Conservation (phyloP, 2,329 filamentous ascomycete genomes). For the Aspergillus fumigatiaffinis region DNA sequence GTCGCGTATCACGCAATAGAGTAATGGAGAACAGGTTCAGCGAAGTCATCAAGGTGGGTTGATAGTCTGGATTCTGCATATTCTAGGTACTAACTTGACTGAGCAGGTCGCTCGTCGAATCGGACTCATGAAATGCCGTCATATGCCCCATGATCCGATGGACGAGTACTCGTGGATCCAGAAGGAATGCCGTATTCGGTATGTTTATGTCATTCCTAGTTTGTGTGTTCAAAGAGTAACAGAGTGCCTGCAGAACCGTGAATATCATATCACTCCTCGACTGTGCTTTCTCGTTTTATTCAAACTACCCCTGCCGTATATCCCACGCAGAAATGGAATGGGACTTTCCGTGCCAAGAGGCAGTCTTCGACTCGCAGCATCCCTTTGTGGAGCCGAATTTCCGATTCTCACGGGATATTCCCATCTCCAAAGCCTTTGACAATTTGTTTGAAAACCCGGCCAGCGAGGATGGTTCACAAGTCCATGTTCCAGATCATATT, state of each 20-base stretch:
- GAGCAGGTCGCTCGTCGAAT: slow-evolving; percentile 38
- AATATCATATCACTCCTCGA: slow-evolving; percentile 41
- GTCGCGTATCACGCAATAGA: slow-evolving; percentile 34
- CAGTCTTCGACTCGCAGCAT: slow-evolving; percentile 37
- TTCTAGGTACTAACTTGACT: background rate
- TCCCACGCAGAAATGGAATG: slow-evolving; percentile 39
- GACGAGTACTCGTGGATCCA: slow-evolving; percentile 42
- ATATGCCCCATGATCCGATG: slow-evolving; percentile 34
- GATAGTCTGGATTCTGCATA: background rate
- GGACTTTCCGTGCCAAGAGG: slow-evolving; percentile 42
- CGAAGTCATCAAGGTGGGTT: slow-evolving; percentile 38
- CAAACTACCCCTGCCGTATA: slow-evolving; percentile 43
- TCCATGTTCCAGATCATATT: slow-evolving; percentile 8
- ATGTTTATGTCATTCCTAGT: background rate
- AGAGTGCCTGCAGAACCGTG: slow-evolving; percentile 29
- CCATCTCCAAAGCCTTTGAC: slow-evolving; percentile 37
- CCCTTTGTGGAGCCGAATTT: slow-evolving; percentile 42
- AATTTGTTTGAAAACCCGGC: slow-evolving; percentile 32
- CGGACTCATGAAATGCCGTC: slow-evolving; percentile 35
- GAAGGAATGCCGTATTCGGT: slow-evolving; percentile 44
- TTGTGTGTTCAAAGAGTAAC: slow-evolving; percentile 5
- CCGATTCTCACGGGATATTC: slow-evolving; percentile 33
- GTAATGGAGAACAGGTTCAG: slow-evolving; percentile 43
- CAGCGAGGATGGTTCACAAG: slow-evolving; percentile 9
- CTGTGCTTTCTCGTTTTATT: slow-evolving; percentile 44